Evolutionary conservation across 2,329 filamentous ascomycete genomes (phyloP), one percentile per base, ranked within the genome.

Genomic region (Lizonia empirigonia): DNA sequence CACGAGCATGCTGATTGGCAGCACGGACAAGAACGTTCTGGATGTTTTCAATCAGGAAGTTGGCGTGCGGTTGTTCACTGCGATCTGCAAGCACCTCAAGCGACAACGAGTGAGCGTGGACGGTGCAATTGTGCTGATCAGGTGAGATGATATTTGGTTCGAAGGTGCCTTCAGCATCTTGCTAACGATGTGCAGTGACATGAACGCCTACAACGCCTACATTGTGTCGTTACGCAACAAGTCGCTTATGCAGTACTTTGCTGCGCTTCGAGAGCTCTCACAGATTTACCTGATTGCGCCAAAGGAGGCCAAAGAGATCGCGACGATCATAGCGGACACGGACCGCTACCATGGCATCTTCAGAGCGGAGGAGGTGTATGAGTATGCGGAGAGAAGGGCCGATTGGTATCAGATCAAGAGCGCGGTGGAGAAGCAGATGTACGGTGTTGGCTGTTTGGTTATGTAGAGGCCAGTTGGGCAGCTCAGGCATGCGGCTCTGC

Each of bases 21-120:
- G 90, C 70, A 97, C 93, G 1, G 94, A 99, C 71, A 99, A 99
- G 79, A 93, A 90, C 56, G 96, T 96, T 82, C 86, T 99, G 20
- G 94, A 99, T 69, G 94, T 99, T 12, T 99, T 99, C 80, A 97
- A 96, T 73, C 91, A 94, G 74, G 94, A 99, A 77, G 93, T 99
- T 20, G 94, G 94, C 0, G 83, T 97, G 58, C 88, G 94, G 20
- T 82, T 99, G 44, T 99, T 97, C 76, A 86, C 88, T 16, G 89
- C 90, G 15, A 80, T 99, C 41, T 97, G 93, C 81, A 99, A 99
- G 76, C 94, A 99, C 75, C 83, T 99, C 60, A 99, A 99, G 78
- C 88, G 93, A 8, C 94, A 97, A 78, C 87, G 94, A 48, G 85
- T 99, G 74, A 93, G 88, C 70, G 90, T 91, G 20, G 87, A 91